Evolutionary conservation across 2,329 filamentous ascomycete genomes (phyloP).

Genomic region (Diaporthe batatas): DNA sequence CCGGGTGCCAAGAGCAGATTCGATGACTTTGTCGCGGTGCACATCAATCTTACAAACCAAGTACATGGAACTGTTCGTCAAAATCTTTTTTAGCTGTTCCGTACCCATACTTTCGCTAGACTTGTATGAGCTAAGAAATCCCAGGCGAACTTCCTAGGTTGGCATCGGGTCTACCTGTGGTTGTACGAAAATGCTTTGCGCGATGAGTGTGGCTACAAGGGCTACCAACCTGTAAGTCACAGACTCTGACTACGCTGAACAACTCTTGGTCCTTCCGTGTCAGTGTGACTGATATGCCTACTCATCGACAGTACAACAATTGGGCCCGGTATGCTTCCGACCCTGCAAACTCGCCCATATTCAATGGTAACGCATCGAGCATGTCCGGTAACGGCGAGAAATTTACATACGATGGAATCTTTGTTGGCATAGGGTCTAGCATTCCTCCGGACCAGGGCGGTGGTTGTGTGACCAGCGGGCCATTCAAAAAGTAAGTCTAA

Average conservation of each 20-base stretch:
- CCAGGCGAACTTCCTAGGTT: slow-evolving; percentile 36
- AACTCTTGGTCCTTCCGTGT: not conserved
- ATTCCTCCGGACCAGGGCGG: slow-evolving; percentile 33
- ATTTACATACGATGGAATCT: not conserved
- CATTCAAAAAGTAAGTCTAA: slow-evolving; percentile 24
- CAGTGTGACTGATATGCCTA: not conserved
- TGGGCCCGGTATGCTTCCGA: slow-evolving; percentile 30
- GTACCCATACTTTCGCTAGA: too few relatives aligned
- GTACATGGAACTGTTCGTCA: slow-evolving; percentile 24
- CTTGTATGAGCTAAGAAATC: not conserved
- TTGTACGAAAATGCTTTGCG: slow-evolving; percentile 32
- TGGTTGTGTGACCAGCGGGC: slow-evolving; percentile 32
- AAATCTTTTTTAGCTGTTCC: not conserved
- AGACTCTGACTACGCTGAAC: not conserved
- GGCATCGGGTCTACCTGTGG: slow-evolving; percentile 29
- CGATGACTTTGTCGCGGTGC: slow-evolving; percentile 30
- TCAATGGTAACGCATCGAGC: slow-evolving; percentile 34
- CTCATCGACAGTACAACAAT: slow-evolving; percentile 13
- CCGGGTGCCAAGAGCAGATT: slow-evolving; percentile 30
- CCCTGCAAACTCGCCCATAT: slow-evolving; percentile 20
- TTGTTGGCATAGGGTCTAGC: not conserved
- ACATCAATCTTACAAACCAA: not conserved
- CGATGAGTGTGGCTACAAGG: slow-evolving; percentile 37
- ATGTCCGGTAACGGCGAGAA: slow-evolving; percentile 25
- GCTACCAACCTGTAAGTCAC: slow-evolving; percentile 28